Evolutionary conservation across 345 rosid species (phyloP).

Genomic region (Eucalyptus shirleyi): DNA sequence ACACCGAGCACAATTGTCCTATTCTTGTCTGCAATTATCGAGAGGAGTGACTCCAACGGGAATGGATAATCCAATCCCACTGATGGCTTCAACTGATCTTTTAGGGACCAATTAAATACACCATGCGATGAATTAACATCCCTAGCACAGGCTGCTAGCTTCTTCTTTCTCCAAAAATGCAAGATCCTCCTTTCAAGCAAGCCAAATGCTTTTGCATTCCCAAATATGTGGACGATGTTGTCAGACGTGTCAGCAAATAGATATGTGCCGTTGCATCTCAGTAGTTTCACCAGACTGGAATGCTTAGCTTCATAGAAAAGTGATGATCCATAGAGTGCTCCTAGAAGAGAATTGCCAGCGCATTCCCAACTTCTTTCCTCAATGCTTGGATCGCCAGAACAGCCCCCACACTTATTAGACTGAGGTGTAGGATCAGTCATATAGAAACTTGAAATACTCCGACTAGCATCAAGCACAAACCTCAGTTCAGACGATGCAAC

Average conservation of each 20-base stretch:
- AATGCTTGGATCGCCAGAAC: background rate
- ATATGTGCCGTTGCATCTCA: slow-evolving; percentile 41
- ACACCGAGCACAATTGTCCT: slow-evolving; percentile 64
- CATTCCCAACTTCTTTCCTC: slow-evolving; percentile 61
- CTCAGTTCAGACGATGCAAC: slow-evolving; percentile 46
- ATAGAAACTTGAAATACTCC: slow-evolving; percentile 39
- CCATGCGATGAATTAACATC: slow-evolving; percentile 10
- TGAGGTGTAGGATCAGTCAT: slow-evolving; percentile 3
- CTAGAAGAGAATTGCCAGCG: slow-evolving; percentile 60
- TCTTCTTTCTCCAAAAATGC: slow-evolving; percentile 22
- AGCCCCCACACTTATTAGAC: slow-evolving; percentile 3
- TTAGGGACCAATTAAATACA: slow-evolving; percentile 11
- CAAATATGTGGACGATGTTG: slow-evolving; percentile 1
- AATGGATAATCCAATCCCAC: slow-evolving; percentile 28
- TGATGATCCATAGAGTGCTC: slow-evolving; percentile 50
- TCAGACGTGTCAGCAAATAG: slow-evolving; percentile 21
- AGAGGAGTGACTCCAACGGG: slow-evolving; percentile 63
- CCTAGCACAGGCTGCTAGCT: slow-evolving; percentile 29
- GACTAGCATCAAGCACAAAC: slow-evolving; percentile 76
- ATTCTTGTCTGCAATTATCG: slow-evolving; percentile 48
- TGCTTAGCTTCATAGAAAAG: slow-evolving; percentile 27
- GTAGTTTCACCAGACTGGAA: slow-evolving; percentile 32
- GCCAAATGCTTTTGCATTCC: background rate
- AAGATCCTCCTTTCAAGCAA: slow-evolving; percentile 14
- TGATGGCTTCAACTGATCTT: slow-evolving; percentile 13